phyloP scores from a whole-genome alignment of 805 yeast genomes.

The Sugiyamaella lignohabitans region DNA sequence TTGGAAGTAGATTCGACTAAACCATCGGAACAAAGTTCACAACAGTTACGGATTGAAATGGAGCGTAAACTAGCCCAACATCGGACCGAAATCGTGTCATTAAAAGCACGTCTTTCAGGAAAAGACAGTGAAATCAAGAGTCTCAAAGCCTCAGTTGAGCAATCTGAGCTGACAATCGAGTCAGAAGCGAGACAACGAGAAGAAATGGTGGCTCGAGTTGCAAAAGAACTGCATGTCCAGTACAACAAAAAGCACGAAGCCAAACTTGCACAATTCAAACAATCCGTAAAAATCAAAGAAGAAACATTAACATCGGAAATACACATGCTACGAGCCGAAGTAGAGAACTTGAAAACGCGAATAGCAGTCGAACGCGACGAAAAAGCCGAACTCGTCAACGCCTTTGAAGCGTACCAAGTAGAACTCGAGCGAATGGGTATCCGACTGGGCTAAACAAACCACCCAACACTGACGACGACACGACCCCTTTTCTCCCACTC shows the following conservation, averaged over 20 bases:
- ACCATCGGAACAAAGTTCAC: conserved; percentile 2
- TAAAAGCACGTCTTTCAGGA: conserved; percentile 18
- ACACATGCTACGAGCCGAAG: conserved; percentile 18
- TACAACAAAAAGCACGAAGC: conserved; percentile 72
- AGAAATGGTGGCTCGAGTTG: conserved; percentile 31
- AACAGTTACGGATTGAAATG: background rate
- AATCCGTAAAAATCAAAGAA: conserved; percentile 43
- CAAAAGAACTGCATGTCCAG: conserved; percentile 64
- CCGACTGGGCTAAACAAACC: background rate
- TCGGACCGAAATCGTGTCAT: conserved; percentile 12
- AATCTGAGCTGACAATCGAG: conserved; percentile 11
- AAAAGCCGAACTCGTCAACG: conserved; percentile 48
- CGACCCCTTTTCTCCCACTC: no score
- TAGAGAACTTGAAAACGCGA: conserved; percentile 44
- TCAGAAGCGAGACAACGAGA: conserved; percentile 8
- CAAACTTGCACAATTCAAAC: conserved; percentile 55
- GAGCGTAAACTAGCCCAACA: conserved; percentile 7
- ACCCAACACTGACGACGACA: no score
- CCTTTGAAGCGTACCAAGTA: conserved; percentile 43
- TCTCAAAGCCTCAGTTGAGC: conserved; percentile 10
- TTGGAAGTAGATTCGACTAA: conserved; percentile 4
- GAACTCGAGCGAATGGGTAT: background rate
- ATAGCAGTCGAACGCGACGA: conserved; percentile 49
- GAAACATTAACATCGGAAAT: background rate
- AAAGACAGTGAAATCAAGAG: conserved; percentile 16